Evolutionary conservation across 441 rosid species (phyloP).

Genomic region (Breynia disticha): DNA sequence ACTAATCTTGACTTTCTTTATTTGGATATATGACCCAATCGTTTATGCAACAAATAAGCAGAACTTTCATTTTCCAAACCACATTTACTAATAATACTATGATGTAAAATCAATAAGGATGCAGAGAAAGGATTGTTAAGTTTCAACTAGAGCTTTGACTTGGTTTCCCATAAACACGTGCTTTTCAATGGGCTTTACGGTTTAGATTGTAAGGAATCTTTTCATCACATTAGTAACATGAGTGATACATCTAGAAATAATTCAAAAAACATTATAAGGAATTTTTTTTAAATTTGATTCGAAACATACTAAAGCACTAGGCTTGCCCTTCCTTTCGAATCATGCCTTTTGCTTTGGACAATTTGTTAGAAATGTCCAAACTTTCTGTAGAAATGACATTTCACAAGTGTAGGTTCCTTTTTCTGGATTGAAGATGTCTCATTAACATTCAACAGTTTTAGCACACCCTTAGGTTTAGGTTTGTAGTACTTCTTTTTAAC

Average conservation of each 20-base stretch:
- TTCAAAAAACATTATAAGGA: conserved; percentile 9
- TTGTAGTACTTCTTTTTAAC: no score
- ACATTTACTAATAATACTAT: not conserved
- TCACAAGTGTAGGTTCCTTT: not conserved
- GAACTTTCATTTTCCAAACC: not conserved
- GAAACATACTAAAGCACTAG: conserved; percentile 5
- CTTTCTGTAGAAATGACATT: conserved; percentile 7
- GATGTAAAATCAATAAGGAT: no score
- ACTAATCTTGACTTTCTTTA: not conserved
- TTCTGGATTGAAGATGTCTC: not conserved
- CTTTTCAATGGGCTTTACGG: conserved; percentile 6
- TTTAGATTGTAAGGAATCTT: conserved; percentile 8
- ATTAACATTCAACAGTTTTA: no score
- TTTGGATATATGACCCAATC: conserved; percentile 4
- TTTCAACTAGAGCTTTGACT: conserved; percentile 9
- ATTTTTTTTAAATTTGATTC: conserved; percentile 10
- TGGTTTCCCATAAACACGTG: conserved; percentile 1
- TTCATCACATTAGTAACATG: conserved; percentile 7
- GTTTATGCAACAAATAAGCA: not conserved
- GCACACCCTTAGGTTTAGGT: no score
- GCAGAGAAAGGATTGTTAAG: no score
- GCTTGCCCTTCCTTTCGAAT: conserved; percentile 12
- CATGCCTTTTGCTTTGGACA: conserved; percentile 1
- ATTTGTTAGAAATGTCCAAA: not conserved
- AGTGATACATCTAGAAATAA: not conserved